A percentile compares a stretch with the other conserved stretches of the same genome.
These are phyloP conservation scores for Kodamaea restingae DNA, from an alignment of 805 yeast species.

Conservation along the genomic window DNA sequence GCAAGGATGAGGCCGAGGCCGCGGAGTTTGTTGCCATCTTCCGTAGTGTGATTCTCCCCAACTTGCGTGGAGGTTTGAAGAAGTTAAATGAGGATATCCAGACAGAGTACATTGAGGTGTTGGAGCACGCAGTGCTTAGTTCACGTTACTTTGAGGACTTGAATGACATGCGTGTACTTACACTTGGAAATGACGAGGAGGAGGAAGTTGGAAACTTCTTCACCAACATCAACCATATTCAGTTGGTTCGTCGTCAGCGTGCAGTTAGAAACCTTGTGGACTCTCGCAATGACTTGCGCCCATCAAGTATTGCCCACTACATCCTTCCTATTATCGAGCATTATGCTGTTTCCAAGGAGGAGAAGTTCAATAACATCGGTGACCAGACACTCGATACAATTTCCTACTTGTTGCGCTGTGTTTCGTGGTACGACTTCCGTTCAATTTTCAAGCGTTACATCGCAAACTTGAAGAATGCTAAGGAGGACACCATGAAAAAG, in stretches of 20 bases:
- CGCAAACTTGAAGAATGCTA: constrained; percentile 33
- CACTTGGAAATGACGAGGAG: constrained; percentile 63
- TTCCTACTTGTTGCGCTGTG: constrained; percentile 49
- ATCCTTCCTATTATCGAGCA: constrained; percentile 82
- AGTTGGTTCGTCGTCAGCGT: constrained; percentile 77
- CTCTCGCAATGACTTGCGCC: constrained; percentile 43
- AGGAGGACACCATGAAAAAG: constrained; percentile 48
- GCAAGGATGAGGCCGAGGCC: constrained; percentile 19
- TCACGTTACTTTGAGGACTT: constrained; percentile 47
- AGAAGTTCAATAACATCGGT: constrained; percentile 54
- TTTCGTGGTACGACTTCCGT: constrained; percentile 77
- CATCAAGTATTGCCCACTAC: constrained; percentile 68
- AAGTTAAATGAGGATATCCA: constrained; percentile 56
- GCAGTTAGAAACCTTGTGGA: constrained; percentile 67
- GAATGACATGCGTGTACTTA: constrained; percentile 60
- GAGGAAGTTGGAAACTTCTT: constrained; percentile 50
- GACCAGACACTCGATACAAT: constrained; percentile 65
- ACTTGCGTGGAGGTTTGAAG: constrained; percentile 63
- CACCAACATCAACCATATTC: constrained; percentile 74
- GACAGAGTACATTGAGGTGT: constrained; percentile 62
- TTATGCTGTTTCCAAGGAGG: constrained; percentile 60
- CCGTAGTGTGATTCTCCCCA: constrained; percentile 57
- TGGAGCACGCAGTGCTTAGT: constrained; percentile 57
- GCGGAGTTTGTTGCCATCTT: constrained; percentile 37
- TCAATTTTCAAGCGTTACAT: constrained; percentile 72